A percentile compares a stretch with the other conserved stretches of the same genome.
These are phyloP conservation scores for Pezicula rhizophila DNA, from an alignment of 2,329 filamentous ascomycete species.

Conservation along the genomic window DNA sequence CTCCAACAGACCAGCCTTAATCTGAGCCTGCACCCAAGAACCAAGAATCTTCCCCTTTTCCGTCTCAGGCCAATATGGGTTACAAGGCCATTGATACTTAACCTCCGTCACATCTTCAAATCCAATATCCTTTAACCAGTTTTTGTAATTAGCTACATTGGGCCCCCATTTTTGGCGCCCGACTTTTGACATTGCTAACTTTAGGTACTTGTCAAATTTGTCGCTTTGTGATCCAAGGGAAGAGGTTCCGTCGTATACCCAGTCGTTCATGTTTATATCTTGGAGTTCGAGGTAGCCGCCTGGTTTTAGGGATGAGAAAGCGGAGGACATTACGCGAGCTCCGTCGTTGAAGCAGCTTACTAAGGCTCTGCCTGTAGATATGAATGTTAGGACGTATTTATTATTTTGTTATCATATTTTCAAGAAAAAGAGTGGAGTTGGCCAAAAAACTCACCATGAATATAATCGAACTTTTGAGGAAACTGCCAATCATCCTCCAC, in stretches of 20 bases:
- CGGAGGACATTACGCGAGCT: not conserved
- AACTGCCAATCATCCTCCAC: constrained; percentile 41
- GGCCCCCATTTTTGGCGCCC: too few relatives aligned
- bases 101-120: constrained; percentile 44
- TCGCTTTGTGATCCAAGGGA: too few relatives aligned
- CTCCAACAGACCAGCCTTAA: not conserved
- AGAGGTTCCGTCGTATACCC: not conserved
- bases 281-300: constrained; percentile 26
- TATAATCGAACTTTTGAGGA: constrained; percentile 41
- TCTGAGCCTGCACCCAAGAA: constrained; percentile 1
- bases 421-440: too few relatives aligned
- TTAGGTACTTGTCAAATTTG: too few relatives aligned
- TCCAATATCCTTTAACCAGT: constrained; percentile 32
- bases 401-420: too few relatives aligned
- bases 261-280: constrained; percentile 8
- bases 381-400: too few relatives aligned
- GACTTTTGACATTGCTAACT: too few relatives aligned
- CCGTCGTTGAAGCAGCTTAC: constrained; percentile 2
- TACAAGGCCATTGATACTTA: constrained; percentile 42
- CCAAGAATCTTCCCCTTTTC: constrained; percentile 43
- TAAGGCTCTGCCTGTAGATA: constrained; percentile 30
- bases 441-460: constrained; percentile 35
- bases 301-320: constrained; percentile 8
- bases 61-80: constrained; percentile 42
- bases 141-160: not conserved